Evolutionary conservation across 805 yeast species (phyloP), one percentile per base, ranked within the genome.

Genomic region (Priceomyces haplophilus): DNA sequence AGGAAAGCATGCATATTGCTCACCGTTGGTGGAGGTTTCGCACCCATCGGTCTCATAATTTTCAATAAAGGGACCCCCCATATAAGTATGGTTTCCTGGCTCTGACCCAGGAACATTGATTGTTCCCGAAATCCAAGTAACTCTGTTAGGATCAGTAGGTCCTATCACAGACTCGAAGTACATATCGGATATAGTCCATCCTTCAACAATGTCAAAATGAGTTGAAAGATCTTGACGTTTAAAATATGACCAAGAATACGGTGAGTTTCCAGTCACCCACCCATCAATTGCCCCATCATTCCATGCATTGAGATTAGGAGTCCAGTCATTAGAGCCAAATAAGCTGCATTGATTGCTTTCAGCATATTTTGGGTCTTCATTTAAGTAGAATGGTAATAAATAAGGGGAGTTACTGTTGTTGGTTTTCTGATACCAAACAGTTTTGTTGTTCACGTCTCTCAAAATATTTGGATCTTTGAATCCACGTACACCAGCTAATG

Each of bases 41-140:
- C 41, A 37, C 3, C 41, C 41, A 37, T 15, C 19, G 20, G 41
- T 37, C 21, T 37, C 34, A 27, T 37, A 29, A 21, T 37, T 37
- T 15, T 37, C 41, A 27, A 37, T 37, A 25, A 19, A 37, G 6
- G 41, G 41, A 25, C 41, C 41, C 3, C 41, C 41, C 24, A 25
- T 15, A 19, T n/a, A 16, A 18, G 37, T 19, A 6, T 24, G 29
- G 18, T 35, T 35, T 18, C 41, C 41, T 15, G 41, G 41, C n/a
- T 25, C 20, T 12, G 41, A 37, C 11, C 41, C 41, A 11, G 41
- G 41, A 37, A 37, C 41, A 37, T 37, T 37, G 19, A 37, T 37
- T n/a, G 41, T 37, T 37, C 41, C 41, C 11, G 34, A 16, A 27
- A 37, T 21, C 41, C 41, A 37, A 7, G 34, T 37, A 20, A 37